Evolutionary conservation across 345 rosid species (phyloP).

Genomic region (Boechera retrofracta): DNA sequence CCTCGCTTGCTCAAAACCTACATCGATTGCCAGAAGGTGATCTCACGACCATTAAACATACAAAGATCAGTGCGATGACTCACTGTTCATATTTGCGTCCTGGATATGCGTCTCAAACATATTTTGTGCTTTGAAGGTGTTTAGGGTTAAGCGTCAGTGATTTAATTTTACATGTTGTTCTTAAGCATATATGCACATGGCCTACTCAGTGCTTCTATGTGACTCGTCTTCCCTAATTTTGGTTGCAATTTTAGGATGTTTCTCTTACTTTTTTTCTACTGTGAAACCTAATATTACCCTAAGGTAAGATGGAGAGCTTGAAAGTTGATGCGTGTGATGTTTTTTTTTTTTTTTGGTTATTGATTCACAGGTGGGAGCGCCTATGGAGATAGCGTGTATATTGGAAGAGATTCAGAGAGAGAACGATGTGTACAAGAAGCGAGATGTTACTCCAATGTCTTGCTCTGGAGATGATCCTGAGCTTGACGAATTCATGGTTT

Average conservation of each 20-base stretch:
- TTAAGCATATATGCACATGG: background rate
- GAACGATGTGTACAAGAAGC: conserved; percentile 48
- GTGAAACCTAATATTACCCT: background rate
- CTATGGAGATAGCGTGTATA: conserved; percentile 65
- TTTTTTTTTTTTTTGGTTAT: background rate
- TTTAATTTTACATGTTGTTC: background rate
- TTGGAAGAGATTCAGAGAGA: conserved; percentile 69
- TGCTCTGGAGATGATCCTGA: conserved; percentile 84
- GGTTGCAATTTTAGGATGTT: too few species aligned
- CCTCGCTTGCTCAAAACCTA: conserved; percentile 88
- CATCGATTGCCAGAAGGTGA: conserved; percentile 96
- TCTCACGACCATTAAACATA: background rate
- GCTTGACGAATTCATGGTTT: conserved; percentile 64
- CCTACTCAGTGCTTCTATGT: too few species aligned
- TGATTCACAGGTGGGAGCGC: conserved; percentile 74
- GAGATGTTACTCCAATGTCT: conserved; percentile 49
- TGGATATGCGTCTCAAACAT: too few species aligned
- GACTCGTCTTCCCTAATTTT: too few species aligned
- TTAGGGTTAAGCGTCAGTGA: background rate
- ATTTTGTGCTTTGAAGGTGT: conserved; percentile 1
- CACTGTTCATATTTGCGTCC: too few species aligned
- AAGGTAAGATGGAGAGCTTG: background rate
- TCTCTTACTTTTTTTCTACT: too few species aligned
- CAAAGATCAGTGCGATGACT: background rate
- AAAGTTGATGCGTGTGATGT: background rate